Evolutionary conservation across 2,329 filamentous ascomycete genomes (phyloP).

Genomic region (Colletotrichum costaricense): DNA sequence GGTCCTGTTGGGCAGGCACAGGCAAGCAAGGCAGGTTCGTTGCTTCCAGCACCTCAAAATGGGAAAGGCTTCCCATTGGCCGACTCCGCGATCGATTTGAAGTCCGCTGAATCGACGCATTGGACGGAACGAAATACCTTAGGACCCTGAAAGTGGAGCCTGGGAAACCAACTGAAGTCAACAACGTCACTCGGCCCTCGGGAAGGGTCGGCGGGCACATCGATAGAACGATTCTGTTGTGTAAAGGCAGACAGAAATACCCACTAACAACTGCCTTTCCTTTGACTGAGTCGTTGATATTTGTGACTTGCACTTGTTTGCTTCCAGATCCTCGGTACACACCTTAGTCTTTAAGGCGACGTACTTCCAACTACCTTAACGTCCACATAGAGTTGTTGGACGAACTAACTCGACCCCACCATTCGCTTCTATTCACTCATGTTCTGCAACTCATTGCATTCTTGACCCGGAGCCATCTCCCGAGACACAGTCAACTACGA

Average conservation of each 20-base stretch:
- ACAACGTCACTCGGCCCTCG: conserved; percentile 36
- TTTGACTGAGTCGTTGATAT: background rate
- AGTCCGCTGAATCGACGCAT: conserved; percentile 29
- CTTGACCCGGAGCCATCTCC: background rate
- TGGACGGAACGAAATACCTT: conserved; percentile 22
- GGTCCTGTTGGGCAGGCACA: background rate
- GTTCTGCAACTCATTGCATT: background rate
- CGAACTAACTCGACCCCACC: background rate
- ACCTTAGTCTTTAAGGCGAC: background rate
- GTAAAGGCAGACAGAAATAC: background rate
- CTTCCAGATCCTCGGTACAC: background rate
- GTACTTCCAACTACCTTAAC: background rate
- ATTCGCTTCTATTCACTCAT: background rate
- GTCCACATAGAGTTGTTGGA: background rate
- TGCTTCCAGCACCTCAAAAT: background rate
- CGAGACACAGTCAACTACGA: background rate
- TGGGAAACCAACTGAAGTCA: conserved; percentile 32
- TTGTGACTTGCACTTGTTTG: background rate
- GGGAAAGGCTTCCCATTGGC: conserved; percentile 17
- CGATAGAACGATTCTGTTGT: conserved; percentile 14
- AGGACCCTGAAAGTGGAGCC: conserved; percentile 33
- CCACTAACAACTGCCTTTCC: background rate
- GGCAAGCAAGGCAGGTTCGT: background rate
- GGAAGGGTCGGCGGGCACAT: conserved; percentile 11
- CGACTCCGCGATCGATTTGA: conserved; percentile 23